Conservation (phyloP, 1,139 yeast species). For the Protomyces pachydermus region DNA sequence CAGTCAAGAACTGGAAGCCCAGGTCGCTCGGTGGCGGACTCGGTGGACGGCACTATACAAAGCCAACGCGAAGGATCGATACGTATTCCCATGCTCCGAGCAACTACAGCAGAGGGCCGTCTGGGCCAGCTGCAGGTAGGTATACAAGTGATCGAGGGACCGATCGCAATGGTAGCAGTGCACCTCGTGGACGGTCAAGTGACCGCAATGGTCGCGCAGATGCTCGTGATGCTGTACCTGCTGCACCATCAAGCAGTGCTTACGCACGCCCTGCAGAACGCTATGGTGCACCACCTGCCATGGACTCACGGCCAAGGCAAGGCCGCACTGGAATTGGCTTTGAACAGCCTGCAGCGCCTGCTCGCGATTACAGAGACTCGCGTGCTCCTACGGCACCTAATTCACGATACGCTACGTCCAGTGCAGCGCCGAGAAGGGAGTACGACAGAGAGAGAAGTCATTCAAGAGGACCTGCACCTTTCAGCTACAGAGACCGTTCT, state of each 20-base stretch:
- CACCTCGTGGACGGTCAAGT: neutral
- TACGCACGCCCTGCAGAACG: constrained; percentile 2
- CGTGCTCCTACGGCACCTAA: neutral
- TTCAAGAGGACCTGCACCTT: neutral
- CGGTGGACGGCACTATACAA: constrained; percentile 56
- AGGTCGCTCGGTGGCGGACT: constrained; percentile 69
- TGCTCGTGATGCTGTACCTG: neutral
- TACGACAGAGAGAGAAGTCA: neutral
- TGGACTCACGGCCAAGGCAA: constrained; percentile 8
- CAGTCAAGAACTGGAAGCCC: constrained; percentile 75
- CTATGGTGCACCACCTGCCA: neutral
- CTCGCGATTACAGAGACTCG: neutral
- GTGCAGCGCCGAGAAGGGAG: neutral
- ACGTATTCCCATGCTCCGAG: constrained; percentile 1
- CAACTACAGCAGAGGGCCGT: constrained; percentile 9
- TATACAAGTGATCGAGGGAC: constrained; percentile 1
- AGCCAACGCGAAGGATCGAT: neutral
- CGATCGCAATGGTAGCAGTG: neutral
- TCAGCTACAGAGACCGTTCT: neutral
- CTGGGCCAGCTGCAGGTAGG: neutral
- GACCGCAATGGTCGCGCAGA: neutral
- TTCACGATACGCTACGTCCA: neutral
- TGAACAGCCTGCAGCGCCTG: neutral
- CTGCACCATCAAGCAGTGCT: neutral
- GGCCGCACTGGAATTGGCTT: constrained; percentile 20